Conservation (phyloP, 2,329 filamentous ascomycete species). For the Stenocarpella maydis region DNA sequence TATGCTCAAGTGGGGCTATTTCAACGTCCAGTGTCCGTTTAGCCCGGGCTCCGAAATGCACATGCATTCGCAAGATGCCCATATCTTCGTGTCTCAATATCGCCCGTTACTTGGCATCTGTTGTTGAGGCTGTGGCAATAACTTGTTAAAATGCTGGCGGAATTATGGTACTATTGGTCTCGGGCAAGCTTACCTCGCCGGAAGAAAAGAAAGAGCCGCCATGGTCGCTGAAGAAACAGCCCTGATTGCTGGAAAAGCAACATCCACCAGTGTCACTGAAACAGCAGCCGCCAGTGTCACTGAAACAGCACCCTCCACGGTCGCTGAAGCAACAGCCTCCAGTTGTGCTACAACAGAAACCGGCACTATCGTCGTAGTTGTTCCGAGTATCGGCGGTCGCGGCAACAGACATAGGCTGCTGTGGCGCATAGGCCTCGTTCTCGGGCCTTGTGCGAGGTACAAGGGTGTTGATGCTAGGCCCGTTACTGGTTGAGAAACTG, state of each 20-base stretch:
- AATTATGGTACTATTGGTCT: accelerated
- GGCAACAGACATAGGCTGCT: neutral
- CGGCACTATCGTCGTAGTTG: neutral
- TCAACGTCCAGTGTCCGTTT: too few species aligned
- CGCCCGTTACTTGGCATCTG: neutral
- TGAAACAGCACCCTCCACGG: constrained; percentile 30
- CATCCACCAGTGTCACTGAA: constrained; percentile 21
- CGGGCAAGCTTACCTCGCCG: neutral
- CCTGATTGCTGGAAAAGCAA: constrained; percentile 11
- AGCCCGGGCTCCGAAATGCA: neutral
- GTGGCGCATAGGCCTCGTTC: neutral
- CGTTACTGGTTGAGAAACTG: neutral
- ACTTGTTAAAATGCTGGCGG: neutral
- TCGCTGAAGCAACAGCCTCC: constrained; percentile 33
- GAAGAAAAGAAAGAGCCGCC: neutral
- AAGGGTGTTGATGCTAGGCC: neutral
- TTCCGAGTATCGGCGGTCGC: neutral
- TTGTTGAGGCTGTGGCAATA: neutral
- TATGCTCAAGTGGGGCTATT: too few species aligned
- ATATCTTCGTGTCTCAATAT: neutral
- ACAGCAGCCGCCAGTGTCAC: constrained; percentile 28
- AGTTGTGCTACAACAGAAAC: constrained; percentile 23
- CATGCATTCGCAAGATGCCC: neutral
- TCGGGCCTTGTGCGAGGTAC: neutral
- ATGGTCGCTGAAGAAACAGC: constrained; percentile 15